These are phyloP conservation scores for Apiotrichum gracile DNA, from an alignment of 1,284 basidiomycete genomes.

Conservation along the genomic window DNA sequence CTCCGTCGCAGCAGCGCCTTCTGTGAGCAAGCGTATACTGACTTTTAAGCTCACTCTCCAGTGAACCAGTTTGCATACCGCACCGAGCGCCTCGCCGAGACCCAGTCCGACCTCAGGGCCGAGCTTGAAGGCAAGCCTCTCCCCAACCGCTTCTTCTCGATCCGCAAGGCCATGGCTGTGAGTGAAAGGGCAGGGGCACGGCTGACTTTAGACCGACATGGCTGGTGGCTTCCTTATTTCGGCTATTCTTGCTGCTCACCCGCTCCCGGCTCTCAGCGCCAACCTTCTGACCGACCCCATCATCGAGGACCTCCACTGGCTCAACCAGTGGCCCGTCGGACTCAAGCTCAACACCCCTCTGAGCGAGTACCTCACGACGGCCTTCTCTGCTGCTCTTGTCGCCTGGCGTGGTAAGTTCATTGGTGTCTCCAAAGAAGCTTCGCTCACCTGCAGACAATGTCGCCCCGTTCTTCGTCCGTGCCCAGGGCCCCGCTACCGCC, in stretches of 20 bases:
- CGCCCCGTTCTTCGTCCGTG: conserved; percentile 4
- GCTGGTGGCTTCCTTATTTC: conserved; percentile 1
- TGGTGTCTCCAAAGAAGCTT: too few species aligned
- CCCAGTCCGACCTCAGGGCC: background rate
- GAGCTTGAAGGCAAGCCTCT: background rate
- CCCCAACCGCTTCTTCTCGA: background rate
- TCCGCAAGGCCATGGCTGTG: background rate
- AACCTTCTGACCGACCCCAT: conserved; percentile 7
- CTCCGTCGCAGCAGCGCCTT: background rate
- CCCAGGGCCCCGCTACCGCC: conserved; percentile 5
- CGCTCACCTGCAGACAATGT: conserved; percentile 7
- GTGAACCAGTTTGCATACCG: conserved; percentile 3
- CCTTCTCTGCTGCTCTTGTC: conserved; percentile 59
- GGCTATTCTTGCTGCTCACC: background rate
- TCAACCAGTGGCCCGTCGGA: conserved; percentile 92
- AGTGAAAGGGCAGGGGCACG: background rate
- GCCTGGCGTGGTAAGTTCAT: conserved; percentile 67
- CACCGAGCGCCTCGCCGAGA: background rate
- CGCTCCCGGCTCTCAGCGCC: background rate
- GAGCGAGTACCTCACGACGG: conserved; percentile 69
- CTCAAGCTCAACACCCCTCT: conserved; percentile 94
- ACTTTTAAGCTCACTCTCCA: background rate
- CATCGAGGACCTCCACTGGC: conserved; percentile 54
- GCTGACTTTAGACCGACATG: conserved; percentile 3
- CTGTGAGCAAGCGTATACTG: background rate